Evolutionary conservation across 179 eudicot species (phyloP).

Genomic region (Silene coronaria): DNA sequence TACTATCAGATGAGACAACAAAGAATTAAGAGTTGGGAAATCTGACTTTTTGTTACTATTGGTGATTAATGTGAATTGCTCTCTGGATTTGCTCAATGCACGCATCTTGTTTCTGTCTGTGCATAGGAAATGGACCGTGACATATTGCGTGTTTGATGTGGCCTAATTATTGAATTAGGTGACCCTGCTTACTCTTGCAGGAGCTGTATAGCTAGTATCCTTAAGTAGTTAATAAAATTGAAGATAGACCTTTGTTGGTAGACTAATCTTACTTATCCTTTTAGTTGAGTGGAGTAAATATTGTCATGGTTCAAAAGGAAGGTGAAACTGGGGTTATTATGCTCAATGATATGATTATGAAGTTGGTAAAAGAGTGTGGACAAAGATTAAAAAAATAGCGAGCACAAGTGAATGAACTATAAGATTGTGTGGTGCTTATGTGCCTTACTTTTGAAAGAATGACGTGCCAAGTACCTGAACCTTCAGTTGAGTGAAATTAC

Average conservation of each 20-base stretch:
- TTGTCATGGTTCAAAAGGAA: neutral
- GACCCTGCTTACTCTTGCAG: neutral
- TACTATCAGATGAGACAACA: too few relatives aligned
- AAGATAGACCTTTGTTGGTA: neutral
- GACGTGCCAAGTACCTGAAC: neutral
- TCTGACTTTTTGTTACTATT: neutral
- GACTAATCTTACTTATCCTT: neutral
- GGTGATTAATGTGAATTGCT: neutral
- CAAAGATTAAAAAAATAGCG: neutral
- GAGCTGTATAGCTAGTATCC: neutral
- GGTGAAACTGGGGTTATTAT: neutral
- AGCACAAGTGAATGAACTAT: neutral
- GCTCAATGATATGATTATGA: neutral
- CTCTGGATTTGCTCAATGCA: too few relatives aligned
- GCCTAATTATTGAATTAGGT: too few relatives aligned
- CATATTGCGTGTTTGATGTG: too few relatives aligned
- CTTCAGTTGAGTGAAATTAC: neutral
- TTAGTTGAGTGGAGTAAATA: neutral
- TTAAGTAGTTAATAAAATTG: neutral
- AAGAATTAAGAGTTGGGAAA: neutral
- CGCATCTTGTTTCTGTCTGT: too few relatives aligned
- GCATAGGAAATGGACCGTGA: too few relatives aligned
- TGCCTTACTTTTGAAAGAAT: neutral
- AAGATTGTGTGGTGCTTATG: neutral
- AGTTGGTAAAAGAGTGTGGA: neutral